A percentile compares a stretch with the other conserved stretches of the same genome.
phyloP scores from a whole-genome alignment of 2,329 filamentous ascomycete species.

The Xylariaceae sp. region DNA sequence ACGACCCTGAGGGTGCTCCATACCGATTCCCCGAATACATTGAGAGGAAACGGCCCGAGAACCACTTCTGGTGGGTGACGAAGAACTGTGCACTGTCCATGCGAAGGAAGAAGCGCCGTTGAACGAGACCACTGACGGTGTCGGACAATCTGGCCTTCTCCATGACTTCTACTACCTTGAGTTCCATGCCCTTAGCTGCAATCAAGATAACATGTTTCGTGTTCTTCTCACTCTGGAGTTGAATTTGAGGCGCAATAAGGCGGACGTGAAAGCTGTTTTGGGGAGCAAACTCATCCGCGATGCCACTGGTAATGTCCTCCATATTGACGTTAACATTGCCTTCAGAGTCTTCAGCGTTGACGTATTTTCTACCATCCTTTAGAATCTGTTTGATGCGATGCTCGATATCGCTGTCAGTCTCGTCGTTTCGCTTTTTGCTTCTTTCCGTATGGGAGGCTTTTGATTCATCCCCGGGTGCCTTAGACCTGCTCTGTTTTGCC shows the following conservation, averaged over 20 bases:
- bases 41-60: conserved; percentile 77
- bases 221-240: conserved; percentile 97
- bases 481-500: conserved; percentile 47
- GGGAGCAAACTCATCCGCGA: conserved; percentile 81
- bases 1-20: conserved; percentile 75
- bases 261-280: conserved; percentile 94
- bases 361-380: conserved; percentile 77
- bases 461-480: conserved; percentile 23
- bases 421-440: conserved; percentile 47
- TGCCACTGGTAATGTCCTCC: conserved; percentile 66
- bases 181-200: conserved; percentile 94
- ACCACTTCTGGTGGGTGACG: conserved; percentile 89
- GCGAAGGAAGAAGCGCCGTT: conserved; percentile 86
- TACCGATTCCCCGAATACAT: conserved; percentile 95
- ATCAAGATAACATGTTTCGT: conserved; percentile 94
- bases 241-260: conserved; percentile 94
- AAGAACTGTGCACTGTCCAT: conserved; percentile 99
- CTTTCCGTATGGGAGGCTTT: conserved; percentile 34
- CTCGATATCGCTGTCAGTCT: conserved; percentile 64
- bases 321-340: conserved; percentile 41
- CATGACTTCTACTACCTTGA: conserved; percentile 97
- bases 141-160: conserved; percentile 91
- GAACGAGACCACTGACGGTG: conserved; percentile 89
- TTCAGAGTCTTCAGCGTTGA: conserved; percentile 51
- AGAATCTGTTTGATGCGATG: conserved; percentile 83